Evolutionary conservation across 148 eudicot genomes (phyloP), one percentile per base, ranked within the genome.

Genomic region (Rhododendron williamsianum): DNA sequence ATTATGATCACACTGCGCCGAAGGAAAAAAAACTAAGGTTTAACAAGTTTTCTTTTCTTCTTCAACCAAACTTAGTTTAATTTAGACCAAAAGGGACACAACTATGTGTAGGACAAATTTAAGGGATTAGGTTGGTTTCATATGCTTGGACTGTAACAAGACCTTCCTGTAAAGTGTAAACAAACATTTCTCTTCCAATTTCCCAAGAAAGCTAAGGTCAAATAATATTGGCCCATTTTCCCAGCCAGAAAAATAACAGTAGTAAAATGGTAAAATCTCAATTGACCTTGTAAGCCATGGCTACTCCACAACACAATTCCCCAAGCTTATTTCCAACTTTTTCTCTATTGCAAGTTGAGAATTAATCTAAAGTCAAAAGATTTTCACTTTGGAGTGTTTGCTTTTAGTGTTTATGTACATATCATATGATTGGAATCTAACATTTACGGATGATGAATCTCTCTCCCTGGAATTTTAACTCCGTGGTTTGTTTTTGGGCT

Each of bases 121-220:
- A 15, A 4, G 58, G 81, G 35, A 78, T 78, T 48, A 23, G 81
- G 81, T 78, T 78, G 15, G 58, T 33, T 48, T 48, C 58, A 12
- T n/a, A n/a, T 78, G 81, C 81, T 78, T 15, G 81, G 58, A 78
- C 3, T 46, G 13, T 78, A 78, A 48, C 33, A 48, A 48, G 56
- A 25, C 36, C 58, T 78, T 78, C 81, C 30, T 1, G 27, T 78
- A 45, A 78, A 48, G 58, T 1, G 27, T 78, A 45, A 78, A 48
- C 58, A 46, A 78, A 78, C 3, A 46, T 46, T 78, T 48, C 58
- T 48, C 23, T 9, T 3, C 36, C 58, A 10, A 12, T 48, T 78
- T 48, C 56, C 81, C 80, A 78, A 48, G 52, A 21, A 78, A 25
- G 3, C 36, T n/a, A 23, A 78, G 81, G 80, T 76, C 80, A 76